phyloP scores from a whole-genome alignment of 441 rosid genomes.

The Arabidopsis lyrata region DNA sequence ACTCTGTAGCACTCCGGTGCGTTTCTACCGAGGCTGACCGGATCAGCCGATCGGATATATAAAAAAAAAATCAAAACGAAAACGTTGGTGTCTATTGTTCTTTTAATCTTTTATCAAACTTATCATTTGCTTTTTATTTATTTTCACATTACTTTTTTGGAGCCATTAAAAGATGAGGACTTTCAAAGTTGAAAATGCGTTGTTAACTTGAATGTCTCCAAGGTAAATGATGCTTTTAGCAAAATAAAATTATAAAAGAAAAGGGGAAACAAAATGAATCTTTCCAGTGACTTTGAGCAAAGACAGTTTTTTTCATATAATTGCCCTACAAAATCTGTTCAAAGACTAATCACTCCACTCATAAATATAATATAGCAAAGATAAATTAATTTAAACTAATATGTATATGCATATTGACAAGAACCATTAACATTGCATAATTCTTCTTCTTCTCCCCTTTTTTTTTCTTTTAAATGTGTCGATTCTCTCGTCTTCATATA shows the following conservation, averaged over 20 bases:
- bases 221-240: conserved; percentile 30
- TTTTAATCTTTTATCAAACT: neutral
- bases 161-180: neutral
- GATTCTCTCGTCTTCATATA: conserved; percentile 17
- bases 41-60: no score
- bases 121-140: neutral
- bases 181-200: conserved; percentile 10
- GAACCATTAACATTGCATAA: conserved; percentile 30
- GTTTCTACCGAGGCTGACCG: no score
- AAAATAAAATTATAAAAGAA: conserved; percentile 22
- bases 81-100: neutral
- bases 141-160: neutral
- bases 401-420: conserved; percentile 20
- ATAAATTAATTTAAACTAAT: neutral
- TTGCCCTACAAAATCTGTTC: conserved; percentile 30
- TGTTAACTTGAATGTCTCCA: conserved; percentile 14
- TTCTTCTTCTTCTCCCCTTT: neutral
- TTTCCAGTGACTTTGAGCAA: conserved; percentile 40
- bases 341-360: conserved; percentile 40
- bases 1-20: no score
- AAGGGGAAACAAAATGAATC: conserved; percentile 42
- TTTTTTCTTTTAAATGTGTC: neutral
- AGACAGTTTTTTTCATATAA: conserved; percentile 7
- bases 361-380: conserved; percentile 17
- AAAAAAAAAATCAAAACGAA: no score